phyloP scores from a whole-genome alignment of 2,329 filamentous ascomycete species.

The Coleophoma eucalyptorum region DNA sequence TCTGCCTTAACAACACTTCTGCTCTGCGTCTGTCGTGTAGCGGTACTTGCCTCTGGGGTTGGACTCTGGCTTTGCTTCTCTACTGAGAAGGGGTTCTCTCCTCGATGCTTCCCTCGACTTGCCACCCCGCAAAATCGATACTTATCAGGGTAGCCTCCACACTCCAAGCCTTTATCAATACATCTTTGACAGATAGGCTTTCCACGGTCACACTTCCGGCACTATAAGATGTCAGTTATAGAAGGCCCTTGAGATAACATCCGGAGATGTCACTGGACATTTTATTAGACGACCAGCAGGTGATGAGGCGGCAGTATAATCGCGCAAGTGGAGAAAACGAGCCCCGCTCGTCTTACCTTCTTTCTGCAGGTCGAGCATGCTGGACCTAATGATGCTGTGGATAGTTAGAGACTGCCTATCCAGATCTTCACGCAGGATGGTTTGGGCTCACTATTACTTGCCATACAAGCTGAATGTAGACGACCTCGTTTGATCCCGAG shows the following conservation, averaged over 20 bases:
- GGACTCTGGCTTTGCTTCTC: too few species aligned
- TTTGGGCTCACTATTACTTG: too few species aligned
- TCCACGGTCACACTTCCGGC: neutral
- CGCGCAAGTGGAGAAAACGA: neutral
- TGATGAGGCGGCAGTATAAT: neutral
- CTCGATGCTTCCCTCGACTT: neutral
- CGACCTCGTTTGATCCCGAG: too few species aligned
- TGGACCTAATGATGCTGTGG: neutral
- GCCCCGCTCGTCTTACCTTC: neutral
- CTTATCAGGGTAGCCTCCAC: neutral
- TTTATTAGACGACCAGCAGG: neutral
- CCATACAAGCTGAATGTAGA: too few species aligned
- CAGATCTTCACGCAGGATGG: too few species aligned
- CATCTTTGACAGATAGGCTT: neutral
- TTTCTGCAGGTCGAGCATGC: neutral
- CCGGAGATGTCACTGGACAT: neutral
- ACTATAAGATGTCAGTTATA: neutral
- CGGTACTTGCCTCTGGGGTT: too few species aligned
- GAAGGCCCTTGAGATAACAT: neutral
- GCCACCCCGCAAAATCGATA: neutral
- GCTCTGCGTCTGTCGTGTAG: too few species aligned
- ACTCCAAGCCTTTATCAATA: neutral
- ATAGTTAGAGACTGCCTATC: too few species aligned
- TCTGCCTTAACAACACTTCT: too few species aligned
- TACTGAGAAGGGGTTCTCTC: neutral